phyloP scores from a whole-genome alignment of 331 rosid genomes.

The Malus hybrid region DNA sequence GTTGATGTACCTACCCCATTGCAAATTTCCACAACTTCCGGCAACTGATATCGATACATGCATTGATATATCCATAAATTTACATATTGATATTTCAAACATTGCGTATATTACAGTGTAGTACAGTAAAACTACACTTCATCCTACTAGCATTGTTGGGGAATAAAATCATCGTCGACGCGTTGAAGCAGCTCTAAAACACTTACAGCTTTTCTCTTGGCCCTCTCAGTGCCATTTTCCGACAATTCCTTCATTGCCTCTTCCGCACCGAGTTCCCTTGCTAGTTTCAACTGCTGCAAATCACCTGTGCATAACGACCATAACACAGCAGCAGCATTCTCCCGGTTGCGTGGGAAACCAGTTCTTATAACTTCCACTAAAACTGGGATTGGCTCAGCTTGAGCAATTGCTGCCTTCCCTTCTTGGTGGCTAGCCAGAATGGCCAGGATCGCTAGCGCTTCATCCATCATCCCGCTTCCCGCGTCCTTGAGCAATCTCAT shows the following conservation, averaged over 20 bases:
- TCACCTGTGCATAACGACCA: slow-evolving; percentile 82
- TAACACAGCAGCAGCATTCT: slow-evolving; percentile 79
- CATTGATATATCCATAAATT: too few relatives aligned
- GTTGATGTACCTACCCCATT: too few relatives aligned
- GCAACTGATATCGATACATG: too few relatives aligned
- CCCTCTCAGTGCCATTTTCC: slow-evolving; percentile 93
- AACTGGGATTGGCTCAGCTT: slow-evolving; percentile 59
- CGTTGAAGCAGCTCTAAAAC: slow-evolving; percentile 59
- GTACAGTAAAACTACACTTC: not conserved
- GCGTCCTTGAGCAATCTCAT: slow-evolving; percentile 72
- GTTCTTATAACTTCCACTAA: slow-evolving; percentile 77
- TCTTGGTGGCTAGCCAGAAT: slow-evolving; percentile 84
- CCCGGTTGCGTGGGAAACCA: slow-evolving; percentile 90
- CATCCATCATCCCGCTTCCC: slow-evolving; percentile 96
- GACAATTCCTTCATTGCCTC: slow-evolving; percentile 68
- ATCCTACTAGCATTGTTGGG: not conserved
- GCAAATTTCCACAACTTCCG: too few relatives aligned
- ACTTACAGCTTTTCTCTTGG: slow-evolving; percentile 85
- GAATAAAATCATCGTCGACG: slow-evolving; percentile 25
- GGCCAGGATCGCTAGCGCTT: slow-evolving; percentile 90
- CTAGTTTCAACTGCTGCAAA: slow-evolving; percentile 53
- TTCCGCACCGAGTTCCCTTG: slow-evolving; percentile 76
- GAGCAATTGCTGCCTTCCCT: slow-evolving; percentile 68
- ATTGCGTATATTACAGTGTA: not conserved
- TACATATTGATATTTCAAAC: too few relatives aligned